Conservation (phyloP, 805 yeast species). For the Hanseniaspora vineae region DNA sequence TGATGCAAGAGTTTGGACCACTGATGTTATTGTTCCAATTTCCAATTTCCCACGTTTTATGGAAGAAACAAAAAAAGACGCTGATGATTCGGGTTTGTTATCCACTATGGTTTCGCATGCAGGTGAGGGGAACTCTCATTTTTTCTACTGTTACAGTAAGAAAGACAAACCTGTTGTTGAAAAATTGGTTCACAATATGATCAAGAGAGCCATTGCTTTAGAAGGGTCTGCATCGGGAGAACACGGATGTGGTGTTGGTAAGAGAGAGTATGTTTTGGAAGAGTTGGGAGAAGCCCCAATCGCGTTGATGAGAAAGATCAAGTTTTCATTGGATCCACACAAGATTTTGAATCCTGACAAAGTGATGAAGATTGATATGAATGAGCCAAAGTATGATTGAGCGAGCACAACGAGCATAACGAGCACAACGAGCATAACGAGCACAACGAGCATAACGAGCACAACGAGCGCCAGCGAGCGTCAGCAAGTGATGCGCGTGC, state of each 20-base stretch:
- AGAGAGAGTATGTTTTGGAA: conserved; percentile 41
- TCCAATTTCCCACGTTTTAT: conserved; percentile 54
- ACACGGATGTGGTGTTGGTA: conserved; percentile 78
- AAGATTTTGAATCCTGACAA: conserved; percentile 70
- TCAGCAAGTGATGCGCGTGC: no score
- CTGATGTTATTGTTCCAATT: conserved; percentile 77
- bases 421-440: no score
- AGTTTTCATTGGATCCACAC: conserved; percentile 62
- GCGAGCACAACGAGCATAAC: no score
- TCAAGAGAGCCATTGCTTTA: conserved; percentile 45
- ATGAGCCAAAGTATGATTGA: conserved; percentile 11
- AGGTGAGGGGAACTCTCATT: conserved; percentile 77
- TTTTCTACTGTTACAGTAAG: conserved; percentile 46
- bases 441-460: no score
- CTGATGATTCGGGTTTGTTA: conserved; percentile 37
- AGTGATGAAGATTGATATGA: conserved; percentile 56
- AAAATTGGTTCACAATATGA: conserved; percentile 45
- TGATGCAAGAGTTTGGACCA: conserved; percentile 49
- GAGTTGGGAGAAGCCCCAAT: conserved; percentile 63
- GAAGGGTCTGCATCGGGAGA: conserved; percentile 86
- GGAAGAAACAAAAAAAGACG: conserved; percentile 44
- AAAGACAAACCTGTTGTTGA: conserved; percentile 35
- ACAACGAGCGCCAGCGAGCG: no score
- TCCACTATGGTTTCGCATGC: conserved; percentile 67
- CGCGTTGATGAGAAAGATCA: conserved; percentile 59